Base-by-base conservation (phyloP, 2,329 filamentous ascomycete genomes). In the Aaosphaeria pasadenensis region DNA sequence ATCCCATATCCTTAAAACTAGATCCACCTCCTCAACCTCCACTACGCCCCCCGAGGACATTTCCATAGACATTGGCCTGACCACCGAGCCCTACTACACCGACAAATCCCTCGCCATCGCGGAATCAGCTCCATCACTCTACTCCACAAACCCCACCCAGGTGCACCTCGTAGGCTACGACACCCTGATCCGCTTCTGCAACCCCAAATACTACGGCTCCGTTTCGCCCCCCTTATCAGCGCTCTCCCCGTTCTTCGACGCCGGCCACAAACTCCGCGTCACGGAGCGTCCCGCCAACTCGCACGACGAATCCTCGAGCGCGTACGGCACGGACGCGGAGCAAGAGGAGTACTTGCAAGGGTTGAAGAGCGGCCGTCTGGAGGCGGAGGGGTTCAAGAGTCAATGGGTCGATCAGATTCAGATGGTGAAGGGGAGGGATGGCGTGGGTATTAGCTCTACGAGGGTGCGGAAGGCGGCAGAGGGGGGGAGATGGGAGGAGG, bases 91-190 rank as follows among this genome's bases (percentile, higher is more conserved):
- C 0, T 91, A 86, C 63, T 94, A 92, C 59, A 82, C 83, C 49
- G 84, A 86, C 60, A 92, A 92, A 71, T 82, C 83, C 6, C 56
- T 61, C 9, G 82, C 81, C 1, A 83, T 91, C 30, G 71, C 75
- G 0, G 71, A 72, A 45, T 62, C 55, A 39, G 47, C 39, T 9
- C 62, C 71, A 11, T 63, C 59, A 4, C 54, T 67, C 29, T 73
- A 72, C 52, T 59, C 71, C 0, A 60, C 60, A 13, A 52, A 60
- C 6, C 71, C 74, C 0, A 61, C 49, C 45, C 86, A 90, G 58
- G 72, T 88, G 4, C 88, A 88, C 59, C 78, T 91, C 2, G 80
- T 83, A 1, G 89, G 89, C 30, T 92, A 84, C 63, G 88, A 92
- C 59, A 92, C 88, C 0, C 71, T 91, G 5, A 82, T 87, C 11